Evolutionary conservation across 2,329 filamentous ascomycete genomes (phyloP), one percentile per base, ranked within the genome.

Genomic region (Fusarium citri): DNA sequence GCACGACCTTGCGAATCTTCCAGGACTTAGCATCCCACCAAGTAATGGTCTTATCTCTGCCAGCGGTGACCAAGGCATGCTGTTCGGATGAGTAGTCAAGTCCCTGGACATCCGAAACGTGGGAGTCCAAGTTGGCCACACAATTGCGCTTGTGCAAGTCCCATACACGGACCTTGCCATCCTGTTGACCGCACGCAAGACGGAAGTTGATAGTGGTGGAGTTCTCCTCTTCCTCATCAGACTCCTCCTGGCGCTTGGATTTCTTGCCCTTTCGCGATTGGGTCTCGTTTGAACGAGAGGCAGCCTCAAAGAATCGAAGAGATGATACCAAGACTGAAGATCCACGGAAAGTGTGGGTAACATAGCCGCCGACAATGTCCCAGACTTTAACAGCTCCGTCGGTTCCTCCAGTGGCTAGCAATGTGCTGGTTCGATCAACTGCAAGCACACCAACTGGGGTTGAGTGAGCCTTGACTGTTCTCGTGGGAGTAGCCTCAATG

Each of bases 361-460:
- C 90, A 79, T 92, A 98, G 23, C 96, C 96, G 46, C 91, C 93
- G 51, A 87, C 85, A 64, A 99, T 94, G 80, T 99, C 96, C 95
- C 95, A 99, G 55, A 99, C 91, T 80, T 99, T 99, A 74, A 98
- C 93, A 1, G 92, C 89, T 25, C 96, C 96, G 77, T 99, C 96
- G 6, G 96, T 94, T 50, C 93, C 93, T 68, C 97, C 96, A 18
- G 95, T 98, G 18, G 94, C 96, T 45, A 99, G 85, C 15, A 99
- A 84, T 3, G 95, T 97, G 76, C 94, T 92, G 2, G 94, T 97
- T 56, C 89, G 87, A 78, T 99, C 96, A 66, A 96, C 89, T 2
- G 93, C 90, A 16, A 95, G 85, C 11, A 95, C 93, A 3, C 97
- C 91, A 3, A 98, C 94, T 1, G 97, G 96, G 4, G 95, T 94